These are phyloP conservation scores for Inosperma sp. DNA, from an alignment of 768 basidiomycete genomes.

Conservation along the genomic window DNA sequence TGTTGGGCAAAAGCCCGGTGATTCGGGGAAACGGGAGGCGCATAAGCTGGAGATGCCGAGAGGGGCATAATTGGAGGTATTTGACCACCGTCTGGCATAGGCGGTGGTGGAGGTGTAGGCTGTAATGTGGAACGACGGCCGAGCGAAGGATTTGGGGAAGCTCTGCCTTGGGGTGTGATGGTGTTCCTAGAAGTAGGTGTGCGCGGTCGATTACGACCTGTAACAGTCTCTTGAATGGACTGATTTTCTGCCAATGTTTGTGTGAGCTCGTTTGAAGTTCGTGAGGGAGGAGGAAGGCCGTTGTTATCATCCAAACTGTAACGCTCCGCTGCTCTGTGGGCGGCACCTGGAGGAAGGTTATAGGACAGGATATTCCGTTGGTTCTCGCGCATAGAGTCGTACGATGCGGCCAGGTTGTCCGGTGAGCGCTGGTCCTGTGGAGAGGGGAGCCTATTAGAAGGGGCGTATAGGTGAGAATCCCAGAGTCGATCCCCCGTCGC, in stretches of 20 bases:
- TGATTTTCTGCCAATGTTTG: slow-evolving; percentile 25
- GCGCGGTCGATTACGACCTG: slow-evolving; percentile 19
- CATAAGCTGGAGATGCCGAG: slow-evolving; percentile 54
- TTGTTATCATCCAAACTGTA: slow-evolving; percentile 51
- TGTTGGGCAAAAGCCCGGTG: slow-evolving; percentile 68
- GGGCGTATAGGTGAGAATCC: too few relatives aligned
- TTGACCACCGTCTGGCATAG: slow-evolving; percentile 22
- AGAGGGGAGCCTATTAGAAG: too few relatives aligned
- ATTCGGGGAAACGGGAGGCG: slow-evolving; percentile 60
- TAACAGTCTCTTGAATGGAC: slow-evolving; percentile 27
- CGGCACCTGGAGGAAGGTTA: slow-evolving; percentile 38
- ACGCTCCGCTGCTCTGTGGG: slow-evolving; percentile 47
- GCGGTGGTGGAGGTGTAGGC: slow-evolving; percentile 11
- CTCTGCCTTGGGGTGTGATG: too few relatives aligned
- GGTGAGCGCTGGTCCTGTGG: slow-evolving; percentile 26
- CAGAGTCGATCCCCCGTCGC: slow-evolving; percentile 16
- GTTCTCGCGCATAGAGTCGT: slow-evolving; percentile 36
- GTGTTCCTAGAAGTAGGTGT: slow-evolving; percentile 19
- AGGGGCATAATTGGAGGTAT: slow-evolving; percentile 51
- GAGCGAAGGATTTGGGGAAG: slow-evolving; percentile 34
- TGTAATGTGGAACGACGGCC: slow-evolving; percentile 23
- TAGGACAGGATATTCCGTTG: slow-evolving; percentile 41
- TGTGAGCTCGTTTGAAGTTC: slow-evolving; percentile 32
- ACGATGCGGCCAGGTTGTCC: slow-evolving; percentile 29
- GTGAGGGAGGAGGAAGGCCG: slow-evolving; percentile 32